phyloP scores from a whole-genome alignment of 352 stramenopile species.

The Globisporangium abappressorium region DNA sequence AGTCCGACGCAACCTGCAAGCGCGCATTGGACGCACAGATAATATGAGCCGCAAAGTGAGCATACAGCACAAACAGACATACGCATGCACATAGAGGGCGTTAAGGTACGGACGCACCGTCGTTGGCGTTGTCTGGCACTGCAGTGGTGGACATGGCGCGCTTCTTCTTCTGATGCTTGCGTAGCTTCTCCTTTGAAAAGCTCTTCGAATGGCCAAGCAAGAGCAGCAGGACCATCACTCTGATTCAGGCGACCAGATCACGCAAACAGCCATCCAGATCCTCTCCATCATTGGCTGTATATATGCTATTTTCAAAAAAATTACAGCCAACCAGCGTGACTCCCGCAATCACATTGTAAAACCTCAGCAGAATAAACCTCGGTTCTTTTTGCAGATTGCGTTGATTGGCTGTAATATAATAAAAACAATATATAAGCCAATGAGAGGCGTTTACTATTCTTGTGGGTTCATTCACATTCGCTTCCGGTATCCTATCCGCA shows the following conservation, averaged over 20 bases:
- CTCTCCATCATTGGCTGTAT: not conserved
- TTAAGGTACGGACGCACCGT: constrained; percentile 23
- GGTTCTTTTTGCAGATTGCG: not conserved
- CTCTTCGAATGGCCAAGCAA: constrained; percentile 2
- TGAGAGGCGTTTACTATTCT: not conserved
- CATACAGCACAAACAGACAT: not conserved
- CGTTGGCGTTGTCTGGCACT: constrained; percentile 63
- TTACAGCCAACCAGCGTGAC: constrained; percentile 2
- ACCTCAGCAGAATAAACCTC: not conserved
- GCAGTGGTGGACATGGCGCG: constrained; percentile 9
- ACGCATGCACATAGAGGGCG: not conserved
- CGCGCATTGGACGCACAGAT: not conserved
- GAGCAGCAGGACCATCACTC: not conserved
- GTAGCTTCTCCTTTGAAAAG: not conserved
- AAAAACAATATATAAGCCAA: not conserved
- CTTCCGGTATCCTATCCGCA: not conserved
- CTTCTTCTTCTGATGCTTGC: not conserved
- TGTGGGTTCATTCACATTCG: not conserved
- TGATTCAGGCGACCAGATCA: not conserved
- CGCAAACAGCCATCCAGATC: not conserved
- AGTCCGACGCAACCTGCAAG: constrained; percentile 91
- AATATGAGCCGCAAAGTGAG: not conserved
- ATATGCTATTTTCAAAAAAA: not conserved
- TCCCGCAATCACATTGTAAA: not conserved
- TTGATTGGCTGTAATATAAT: not conserved